Conservation (phyloP, 2,329 filamentous ascomycete species). For the Rhynchosporium graminicola region DNA sequence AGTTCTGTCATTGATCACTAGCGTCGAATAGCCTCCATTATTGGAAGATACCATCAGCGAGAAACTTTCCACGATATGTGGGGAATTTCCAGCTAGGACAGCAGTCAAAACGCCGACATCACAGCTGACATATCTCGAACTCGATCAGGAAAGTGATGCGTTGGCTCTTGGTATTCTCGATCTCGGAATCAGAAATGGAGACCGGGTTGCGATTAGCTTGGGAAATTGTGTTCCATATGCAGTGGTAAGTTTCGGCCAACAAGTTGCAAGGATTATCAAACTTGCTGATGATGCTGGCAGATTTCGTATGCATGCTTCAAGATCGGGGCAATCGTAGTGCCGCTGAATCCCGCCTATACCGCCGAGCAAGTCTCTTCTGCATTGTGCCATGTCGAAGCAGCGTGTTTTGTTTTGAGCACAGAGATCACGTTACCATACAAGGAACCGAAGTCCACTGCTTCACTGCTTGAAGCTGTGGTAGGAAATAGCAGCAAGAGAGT, state of each 20-base stretch:
- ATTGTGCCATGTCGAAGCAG: conserved; percentile 53
- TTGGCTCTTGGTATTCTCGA: conserved; percentile 65
- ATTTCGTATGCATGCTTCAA: conserved; percentile 18
- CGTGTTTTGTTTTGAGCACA: conserved; percentile 42
- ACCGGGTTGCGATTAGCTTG: conserved; percentile 31
- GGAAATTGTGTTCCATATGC: conserved; percentile 39
- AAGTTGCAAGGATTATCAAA: background rate
- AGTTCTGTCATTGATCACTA: background rate
- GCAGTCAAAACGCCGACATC: conserved; percentile 58
- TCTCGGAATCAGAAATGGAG: conserved; percentile 27
- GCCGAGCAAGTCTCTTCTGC: conserved; percentile 71
- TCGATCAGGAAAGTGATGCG: conserved; percentile 61
- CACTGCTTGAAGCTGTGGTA: conserved; percentile 65
- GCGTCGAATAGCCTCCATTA: background rate
- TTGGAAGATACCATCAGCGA: conserved; percentile 12
- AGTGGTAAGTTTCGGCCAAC: conserved; percentile 25
- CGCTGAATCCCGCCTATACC: conserved; percentile 82
- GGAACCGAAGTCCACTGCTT: conserved; percentile 66
- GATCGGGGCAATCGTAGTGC: conserved; percentile 71
- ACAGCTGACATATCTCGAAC: conserved; percentile 66
- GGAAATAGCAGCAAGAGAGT: background rate
- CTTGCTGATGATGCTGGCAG: background rate
- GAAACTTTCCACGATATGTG: conserved; percentile 6
- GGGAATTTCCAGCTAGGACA: conserved; percentile 2
- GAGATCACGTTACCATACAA: conserved; percentile 17